Evolutionary conservation across 2,329 filamentous ascomycete species (phyloP).

Genomic region (Alternaria sp.): DNA sequence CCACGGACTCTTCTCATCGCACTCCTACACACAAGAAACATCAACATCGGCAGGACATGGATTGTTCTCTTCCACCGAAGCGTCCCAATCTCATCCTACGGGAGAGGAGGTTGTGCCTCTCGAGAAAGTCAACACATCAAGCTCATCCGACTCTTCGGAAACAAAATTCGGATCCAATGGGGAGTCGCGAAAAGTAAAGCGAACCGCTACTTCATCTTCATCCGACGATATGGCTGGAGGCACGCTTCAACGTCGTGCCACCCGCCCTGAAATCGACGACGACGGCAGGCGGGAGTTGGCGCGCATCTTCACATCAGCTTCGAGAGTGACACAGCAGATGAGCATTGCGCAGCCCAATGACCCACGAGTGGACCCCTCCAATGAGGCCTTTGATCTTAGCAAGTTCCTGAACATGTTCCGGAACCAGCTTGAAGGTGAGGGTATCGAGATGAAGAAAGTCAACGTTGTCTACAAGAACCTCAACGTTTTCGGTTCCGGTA

Average conservation of each 20-base stretch:
- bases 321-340: slow-evolving; percentile 29
- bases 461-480: slow-evolving; percentile 72
- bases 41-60: background rate
- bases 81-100: background rate
- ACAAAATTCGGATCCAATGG: slow-evolving; percentile 25
- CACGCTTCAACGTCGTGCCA: slow-evolving; percentile 25
- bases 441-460: slow-evolving; percentile 62
- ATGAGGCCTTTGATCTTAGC: slow-evolving; percentile 61
- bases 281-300: slow-evolving; percentile 37
- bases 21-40: slow-evolving; percentile 6
- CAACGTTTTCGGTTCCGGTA: slow-evolving; percentile 71
- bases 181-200: slow-evolving; percentile 12
- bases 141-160: slow-evolving; percentile 31
- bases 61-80: slow-evolving; percentile 1
- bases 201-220: slow-evolving; percentile 11
- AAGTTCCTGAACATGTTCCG: slow-evolving; percentile 62
- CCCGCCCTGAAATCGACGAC: slow-evolving; percentile 34
- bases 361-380: slow-evolving; percentile 61
- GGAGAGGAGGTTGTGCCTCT: slow-evolving; percentile 21
- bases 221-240: slow-evolving; percentile 10
- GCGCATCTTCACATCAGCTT: slow-evolving; percentile 36
- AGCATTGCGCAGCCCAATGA: slow-evolving; percentile 50
- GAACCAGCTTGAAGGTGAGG: slow-evolving; percentile 63
- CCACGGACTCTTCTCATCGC: slow-evolving; percentile 16
- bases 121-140: slow-evolving; percentile 19